Evolutionary conservation across 768 basidiomycete genomes (phyloP).

Genomic region (Candolleomyces eurysporus): DNA sequence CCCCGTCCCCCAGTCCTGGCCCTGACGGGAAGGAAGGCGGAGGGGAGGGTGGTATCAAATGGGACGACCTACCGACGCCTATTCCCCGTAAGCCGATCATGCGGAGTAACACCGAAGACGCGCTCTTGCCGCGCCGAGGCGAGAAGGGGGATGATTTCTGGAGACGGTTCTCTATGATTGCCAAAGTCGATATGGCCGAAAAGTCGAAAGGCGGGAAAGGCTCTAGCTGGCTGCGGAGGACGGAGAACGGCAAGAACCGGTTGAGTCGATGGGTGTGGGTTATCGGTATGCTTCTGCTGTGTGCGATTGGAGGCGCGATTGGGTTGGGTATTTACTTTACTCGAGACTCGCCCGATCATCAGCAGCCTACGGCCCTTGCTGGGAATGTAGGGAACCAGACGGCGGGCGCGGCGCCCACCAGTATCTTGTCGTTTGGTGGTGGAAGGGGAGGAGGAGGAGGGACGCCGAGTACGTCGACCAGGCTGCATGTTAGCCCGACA

Average conservation of each 20-base stretch:
- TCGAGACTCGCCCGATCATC: slow-evolving; percentile 41
- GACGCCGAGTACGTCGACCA: no score
- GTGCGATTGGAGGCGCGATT: slow-evolving; percentile 52
- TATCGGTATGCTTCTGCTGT: slow-evolving; percentile 55
- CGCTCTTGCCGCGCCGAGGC: slow-evolving; percentile 62
- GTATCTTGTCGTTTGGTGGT: no score
- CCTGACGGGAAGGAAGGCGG: background rate
- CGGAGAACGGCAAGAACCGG: slow-evolving; percentile 48
- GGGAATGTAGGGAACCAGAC: no score
- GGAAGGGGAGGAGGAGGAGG: no score
- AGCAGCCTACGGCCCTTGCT: no score
- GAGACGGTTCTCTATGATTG: slow-evolving; percentile 83
- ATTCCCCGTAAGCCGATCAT: slow-evolving; percentile 73
- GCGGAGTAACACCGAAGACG: slow-evolving; percentile 67
- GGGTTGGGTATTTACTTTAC: slow-evolving; percentile 60
- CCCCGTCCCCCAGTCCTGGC: background rate
- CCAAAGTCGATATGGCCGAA: slow-evolving; percentile 56
- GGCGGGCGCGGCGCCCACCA: no score
- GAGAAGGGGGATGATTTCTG: slow-evolving; percentile 83
- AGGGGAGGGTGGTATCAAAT: background rate
- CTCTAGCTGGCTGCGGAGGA: slow-evolving; percentile 66
- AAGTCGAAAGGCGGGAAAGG: slow-evolving; percentile 42
- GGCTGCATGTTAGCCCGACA: no score
- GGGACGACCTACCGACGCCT: slow-evolving; percentile 24
- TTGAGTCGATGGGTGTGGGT: slow-evolving; percentile 72